These are phyloP conservation scores for Centella asiatica DNA, from an alignment of 129 eudicot genomes.

Conservation along the genomic window DNA sequence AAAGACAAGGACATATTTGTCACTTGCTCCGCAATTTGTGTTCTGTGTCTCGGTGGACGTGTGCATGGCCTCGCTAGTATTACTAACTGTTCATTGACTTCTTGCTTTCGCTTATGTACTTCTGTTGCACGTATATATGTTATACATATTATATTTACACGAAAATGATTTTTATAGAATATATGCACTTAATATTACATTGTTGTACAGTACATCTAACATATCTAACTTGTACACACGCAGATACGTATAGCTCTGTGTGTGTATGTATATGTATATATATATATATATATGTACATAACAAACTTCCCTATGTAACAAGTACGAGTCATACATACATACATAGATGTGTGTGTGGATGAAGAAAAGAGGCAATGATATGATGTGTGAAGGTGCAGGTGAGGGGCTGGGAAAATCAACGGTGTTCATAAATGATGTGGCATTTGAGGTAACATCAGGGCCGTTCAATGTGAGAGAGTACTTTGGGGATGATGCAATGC, in stretches of 20 bases:
- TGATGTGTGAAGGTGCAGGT: slow-evolving; percentile 30
- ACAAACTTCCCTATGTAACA: neutral
- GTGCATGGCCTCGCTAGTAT: slow-evolving; percentile 35
- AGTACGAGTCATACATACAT: neutral
- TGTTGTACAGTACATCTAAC: too few species aligned
- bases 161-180: too few species aligned
- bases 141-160: too few species aligned
- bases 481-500: slow-evolving; percentile 65
- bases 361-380: neutral
- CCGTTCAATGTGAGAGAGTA: slow-evolving; percentile 62
- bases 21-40: slow-evolving; percentile 20
- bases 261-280: neutral
- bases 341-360: too few species aligned
- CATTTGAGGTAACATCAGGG: slow-evolving; percentile 61
- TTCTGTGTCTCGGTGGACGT: slow-evolving; percentile 24
- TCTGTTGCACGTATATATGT: too few species aligned
- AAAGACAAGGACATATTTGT: slow-evolving; percentile 20
- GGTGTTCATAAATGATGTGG: slow-evolving; percentile 75
- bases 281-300: neutral
- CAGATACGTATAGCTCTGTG: too few species aligned
- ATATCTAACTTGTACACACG: too few species aligned
- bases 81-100: slow-evolving; percentile 27
- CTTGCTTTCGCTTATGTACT: neutral
- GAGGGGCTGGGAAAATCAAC: slow-evolving; percentile 42
- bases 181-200: too few species aligned